Evolutionary conservation across 2,329 filamentous ascomycete genomes (phyloP).

Genomic region (Aspergillus fumigatiaffinis): DNA sequence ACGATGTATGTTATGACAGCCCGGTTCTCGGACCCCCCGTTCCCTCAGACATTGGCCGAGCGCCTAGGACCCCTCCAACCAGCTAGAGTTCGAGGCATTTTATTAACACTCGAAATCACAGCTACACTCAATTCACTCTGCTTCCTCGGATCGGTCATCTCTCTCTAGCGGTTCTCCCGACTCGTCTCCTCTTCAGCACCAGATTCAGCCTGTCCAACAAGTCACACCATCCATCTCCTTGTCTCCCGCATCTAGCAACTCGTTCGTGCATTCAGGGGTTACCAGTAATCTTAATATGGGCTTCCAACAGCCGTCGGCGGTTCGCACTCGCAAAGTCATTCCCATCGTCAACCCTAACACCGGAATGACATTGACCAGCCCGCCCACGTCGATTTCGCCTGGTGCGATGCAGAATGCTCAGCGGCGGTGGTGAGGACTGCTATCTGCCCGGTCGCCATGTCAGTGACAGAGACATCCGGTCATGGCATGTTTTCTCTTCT

Average conservation of each 20-base stretch:
- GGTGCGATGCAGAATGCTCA: conserved; percentile 56
- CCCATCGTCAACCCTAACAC: conserved; percentile 96
- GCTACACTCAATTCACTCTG: conserved; percentile 87
- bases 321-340: conserved; percentile 88
- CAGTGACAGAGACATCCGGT: conserved; percentile 22
- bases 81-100: neutral
- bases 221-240: conserved; percentile 71
- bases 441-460: conserved; percentile 20
- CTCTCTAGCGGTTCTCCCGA: conserved; percentile 92
- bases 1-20: conserved; percentile 62
- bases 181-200: conserved; percentile 84
- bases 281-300: conserved; percentile 69
- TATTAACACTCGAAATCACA: conserved; percentile 42
- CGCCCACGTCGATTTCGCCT: conserved; percentile 68
- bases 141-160: conserved; percentile 87
- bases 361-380: conserved; percentile 81
- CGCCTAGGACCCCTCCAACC: neutral
- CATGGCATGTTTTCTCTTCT: conserved; percentile 31
- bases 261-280: conserved; percentile 61
- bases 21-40: neutral
- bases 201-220: conserved; percentile 66
- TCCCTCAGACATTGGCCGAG: neutral
- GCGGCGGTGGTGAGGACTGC: conserved; percentile 38
- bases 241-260: conserved; percentile 54
- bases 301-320: conserved; percentile 84